Evolutionary conservation across 1,139 yeast genomes (phyloP).

Genomic region (Trichomonascaceae sp.): DNA sequence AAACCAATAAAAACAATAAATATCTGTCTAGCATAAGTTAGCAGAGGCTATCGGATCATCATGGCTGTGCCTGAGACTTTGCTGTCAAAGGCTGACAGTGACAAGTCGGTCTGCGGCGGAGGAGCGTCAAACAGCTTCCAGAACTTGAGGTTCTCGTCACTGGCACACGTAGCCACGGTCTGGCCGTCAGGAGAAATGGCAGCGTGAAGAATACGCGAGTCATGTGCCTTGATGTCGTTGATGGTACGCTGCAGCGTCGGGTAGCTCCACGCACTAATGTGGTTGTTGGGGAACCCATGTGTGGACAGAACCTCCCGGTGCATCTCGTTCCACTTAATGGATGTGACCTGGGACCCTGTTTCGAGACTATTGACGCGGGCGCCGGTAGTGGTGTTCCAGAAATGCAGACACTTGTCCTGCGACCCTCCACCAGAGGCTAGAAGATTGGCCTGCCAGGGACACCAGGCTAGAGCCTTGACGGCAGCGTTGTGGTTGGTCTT

Average conservation of each 20-base stretch:
- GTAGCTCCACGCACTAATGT: slow-evolving; percentile 71
- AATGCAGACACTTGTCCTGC: slow-evolving; percentile 76
- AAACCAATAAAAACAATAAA: background rate
- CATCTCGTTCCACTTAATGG: slow-evolving; percentile 78
- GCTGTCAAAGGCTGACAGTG: slow-evolving; percentile 9
- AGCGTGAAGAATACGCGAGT: slow-evolving; percentile 72
- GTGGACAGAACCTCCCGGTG: slow-evolving; percentile 84
- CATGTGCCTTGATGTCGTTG: slow-evolving; percentile 84
- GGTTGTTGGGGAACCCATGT: slow-evolving; percentile 87
- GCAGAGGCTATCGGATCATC: slow-evolving; percentile 31
- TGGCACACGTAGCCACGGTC: slow-evolving; percentile 88
- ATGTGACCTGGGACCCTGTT: slow-evolving; percentile 88
- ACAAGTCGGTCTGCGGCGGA: slow-evolving; percentile 21
- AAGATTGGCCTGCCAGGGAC: slow-evolving; percentile 72
- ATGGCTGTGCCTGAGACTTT: slow-evolving; percentile 29
- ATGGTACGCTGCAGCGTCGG: slow-evolving; percentile 84
- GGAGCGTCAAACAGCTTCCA: slow-evolving; percentile 75
- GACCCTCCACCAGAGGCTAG: slow-evolving; percentile 97
- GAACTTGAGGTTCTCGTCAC: slow-evolving; percentile 92
- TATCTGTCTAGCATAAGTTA: background rate
- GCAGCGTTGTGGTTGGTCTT: slow-evolving; percentile 85
- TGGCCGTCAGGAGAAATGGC: slow-evolving; percentile 83
- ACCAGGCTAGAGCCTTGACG: slow-evolving; percentile 92
- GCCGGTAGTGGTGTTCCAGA: slow-evolving; percentile 93
- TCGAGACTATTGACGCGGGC: slow-evolving; percentile 76